Evolutionary conservation across 1,284 basidiomycete genomes (phyloP).

Genomic region (Papiliotrema terrestris): DNA sequence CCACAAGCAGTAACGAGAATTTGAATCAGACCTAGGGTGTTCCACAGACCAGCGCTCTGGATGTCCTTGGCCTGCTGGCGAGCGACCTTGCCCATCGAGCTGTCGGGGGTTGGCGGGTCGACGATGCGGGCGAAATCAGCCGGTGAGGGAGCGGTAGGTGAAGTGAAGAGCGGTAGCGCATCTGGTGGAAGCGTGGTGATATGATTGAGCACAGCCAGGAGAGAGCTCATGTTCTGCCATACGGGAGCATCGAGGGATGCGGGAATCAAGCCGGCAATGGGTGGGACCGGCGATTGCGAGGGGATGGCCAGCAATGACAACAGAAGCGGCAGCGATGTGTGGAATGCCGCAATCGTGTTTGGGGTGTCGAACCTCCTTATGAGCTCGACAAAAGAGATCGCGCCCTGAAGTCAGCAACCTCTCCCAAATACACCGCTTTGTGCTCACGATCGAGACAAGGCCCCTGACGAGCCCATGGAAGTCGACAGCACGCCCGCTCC

Average conservation of each 20-base stretch:
- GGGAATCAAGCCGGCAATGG: constrained; percentile 48
- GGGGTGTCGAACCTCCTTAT: constrained; percentile 45
- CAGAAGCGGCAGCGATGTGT: constrained; percentile 43
- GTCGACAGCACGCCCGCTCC: constrained; percentile 41
- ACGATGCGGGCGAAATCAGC: constrained; percentile 76
- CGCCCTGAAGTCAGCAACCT: constrained; percentile 53
- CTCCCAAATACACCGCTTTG: constrained; percentile 55
- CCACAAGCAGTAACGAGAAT: constrained; percentile 60
- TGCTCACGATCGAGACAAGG: constrained; percentile 68
- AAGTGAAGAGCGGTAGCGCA: constrained; percentile 82
- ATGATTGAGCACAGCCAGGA: constrained; percentile 81
- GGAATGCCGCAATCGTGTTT: constrained; percentile 38
- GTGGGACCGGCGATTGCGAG: constrained; percentile 45
- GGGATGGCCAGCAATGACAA: constrained; percentile 49
- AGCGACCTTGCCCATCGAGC: constrained; percentile 34
- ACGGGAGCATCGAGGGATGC: constrained; percentile 52
- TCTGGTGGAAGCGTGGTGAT: constrained; percentile 82
- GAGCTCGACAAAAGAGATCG: constrained; percentile 72
- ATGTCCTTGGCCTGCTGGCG: constrained; percentile 68
- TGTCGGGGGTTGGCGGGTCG: constrained; percentile 62
- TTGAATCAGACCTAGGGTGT: constrained; percentile 85
- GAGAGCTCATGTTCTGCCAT: constrained; percentile 82
- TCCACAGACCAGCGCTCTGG: constrained; percentile 82
- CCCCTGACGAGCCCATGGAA: constrained; percentile 56
- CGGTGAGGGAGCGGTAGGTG: constrained; percentile 75